These are phyloP conservation scores for Leptodontidium sp. DNA, from an alignment of 2,329 filamentous ascomycete species.

Conservation along the genomic window DNA sequence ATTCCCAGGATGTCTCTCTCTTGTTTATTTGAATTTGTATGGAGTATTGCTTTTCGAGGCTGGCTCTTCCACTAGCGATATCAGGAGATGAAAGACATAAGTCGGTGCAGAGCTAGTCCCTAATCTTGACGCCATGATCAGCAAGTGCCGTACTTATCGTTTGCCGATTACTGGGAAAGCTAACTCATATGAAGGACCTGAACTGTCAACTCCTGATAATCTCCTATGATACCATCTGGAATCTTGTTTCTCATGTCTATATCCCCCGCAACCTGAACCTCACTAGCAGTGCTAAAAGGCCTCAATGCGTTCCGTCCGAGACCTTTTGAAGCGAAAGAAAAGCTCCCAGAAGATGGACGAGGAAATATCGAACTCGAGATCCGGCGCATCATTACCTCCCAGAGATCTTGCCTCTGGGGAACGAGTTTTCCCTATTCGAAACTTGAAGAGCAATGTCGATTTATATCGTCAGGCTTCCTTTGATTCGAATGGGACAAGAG, in stretches of 20 bases:
- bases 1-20: not conserved
- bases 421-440: slow-evolving; percentile 42
- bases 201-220: not conserved
- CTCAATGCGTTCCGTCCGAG: slow-evolving; percentile 39
- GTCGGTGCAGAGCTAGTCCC: not conserved
- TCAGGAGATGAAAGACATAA: not conserved
- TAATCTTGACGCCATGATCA: not conserved
- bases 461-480: slow-evolving; percentile 2
- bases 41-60: not conserved
- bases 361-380: slow-evolving; percentile 20
- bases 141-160: not conserved
- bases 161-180: not conserved
- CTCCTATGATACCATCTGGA: not conserved
- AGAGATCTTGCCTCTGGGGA: slow-evolving; percentile 28
- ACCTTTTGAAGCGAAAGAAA: slow-evolving; percentile 22
- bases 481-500: not conserved
- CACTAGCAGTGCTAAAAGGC: not conserved
- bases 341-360: slow-evolving; percentile 35
- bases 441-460: slow-evolving; percentile 29
- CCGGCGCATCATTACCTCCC: slow-evolving; percentile 27
- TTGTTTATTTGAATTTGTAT: not conserved
- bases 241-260: slow-evolving; percentile 1
- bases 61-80: not conserved
- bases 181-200: not conserved
- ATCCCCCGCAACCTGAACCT: not conserved